These are phyloP conservation scores for Pyrus pyrifolia DNA, from an alignment of 306 rosid species.

Conservation along the genomic window DNA sequence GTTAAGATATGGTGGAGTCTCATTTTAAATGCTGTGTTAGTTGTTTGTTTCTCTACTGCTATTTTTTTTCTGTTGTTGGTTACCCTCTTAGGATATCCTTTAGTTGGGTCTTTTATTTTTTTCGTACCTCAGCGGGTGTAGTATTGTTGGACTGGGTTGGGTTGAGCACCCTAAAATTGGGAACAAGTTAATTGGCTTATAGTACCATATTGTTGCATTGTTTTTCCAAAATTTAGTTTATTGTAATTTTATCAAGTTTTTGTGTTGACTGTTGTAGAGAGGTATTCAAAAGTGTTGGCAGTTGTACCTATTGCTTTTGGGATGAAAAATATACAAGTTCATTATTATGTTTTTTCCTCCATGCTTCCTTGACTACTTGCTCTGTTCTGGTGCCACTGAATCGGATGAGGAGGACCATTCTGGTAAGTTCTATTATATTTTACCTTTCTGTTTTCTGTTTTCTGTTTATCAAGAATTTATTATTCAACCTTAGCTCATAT, in stretches of 20 bases:
- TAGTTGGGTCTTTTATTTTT: not conserved
- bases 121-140: not conserved
- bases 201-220: not conserved
- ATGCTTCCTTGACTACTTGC: not conserved
- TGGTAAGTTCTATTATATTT: conserved; percentile 24
- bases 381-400: conserved; percentile 22
- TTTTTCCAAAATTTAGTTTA: not conserved
- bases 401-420: not conserved
- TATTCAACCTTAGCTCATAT: not conserved
- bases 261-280: not conserved
- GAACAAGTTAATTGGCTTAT: not conserved
- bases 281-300: no score
- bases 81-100: not conserved
- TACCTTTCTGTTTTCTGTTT: not conserved
- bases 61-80: not conserved
- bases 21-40: no score
- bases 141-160: not conserved
- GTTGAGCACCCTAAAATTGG: not conserved
- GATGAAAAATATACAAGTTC: not conserved
- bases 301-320: not conserved
- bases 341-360: not conserved
- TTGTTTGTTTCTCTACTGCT: not conserved
- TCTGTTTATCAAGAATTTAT: not conserved
- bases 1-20: not conserved
- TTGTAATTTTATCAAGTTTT: not conserved